phyloP scores from a whole-genome alignment of 1,139 yeast species.

The Suhomyces yuchorum region DNA sequence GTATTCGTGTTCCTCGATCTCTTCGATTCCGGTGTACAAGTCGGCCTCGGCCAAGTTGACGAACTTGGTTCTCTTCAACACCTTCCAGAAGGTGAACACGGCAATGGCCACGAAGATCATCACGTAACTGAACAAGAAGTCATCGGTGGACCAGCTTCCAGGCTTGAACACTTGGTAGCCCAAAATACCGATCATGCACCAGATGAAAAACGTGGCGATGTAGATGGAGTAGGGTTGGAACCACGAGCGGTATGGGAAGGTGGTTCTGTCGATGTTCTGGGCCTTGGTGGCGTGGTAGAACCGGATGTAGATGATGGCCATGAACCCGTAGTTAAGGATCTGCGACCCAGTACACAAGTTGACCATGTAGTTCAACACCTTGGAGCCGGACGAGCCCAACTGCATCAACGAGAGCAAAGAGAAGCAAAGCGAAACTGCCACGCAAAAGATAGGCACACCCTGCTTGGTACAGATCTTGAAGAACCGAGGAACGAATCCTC shows the following conservation, averaged over 20 bases:
- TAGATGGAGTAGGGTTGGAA: slow-evolving; percentile 37
- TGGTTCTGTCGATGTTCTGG: slow-evolving; percentile 33
- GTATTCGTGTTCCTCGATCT: slow-evolving; percentile 47
- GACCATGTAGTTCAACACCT: slow-evolving; percentile 74
- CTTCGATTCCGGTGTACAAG: slow-evolving; percentile 40
- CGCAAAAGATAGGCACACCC: slow-evolving; percentile 59
- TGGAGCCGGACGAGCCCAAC: slow-evolving; percentile 58
- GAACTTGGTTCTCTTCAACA: slow-evolving; percentile 34
- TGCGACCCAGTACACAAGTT: slow-evolving; percentile 80
- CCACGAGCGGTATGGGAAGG: slow-evolving; percentile 35
- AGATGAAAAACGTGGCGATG: slow-evolving; percentile 32
- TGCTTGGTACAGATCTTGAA: slow-evolving; percentile 44
- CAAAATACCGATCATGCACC: slow-evolving; percentile 40
- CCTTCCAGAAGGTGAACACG: slow-evolving; percentile 38
- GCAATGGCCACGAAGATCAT: slow-evolving; percentile 39
- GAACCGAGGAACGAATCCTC: slow-evolving; percentile 44
- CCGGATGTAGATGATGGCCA: slow-evolving; percentile 58
- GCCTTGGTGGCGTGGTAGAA: slow-evolving; percentile 64
- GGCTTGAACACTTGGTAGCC: slow-evolving; percentile 47
- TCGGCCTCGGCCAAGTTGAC: slow-evolving; percentile 37
- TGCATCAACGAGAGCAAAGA: slow-evolving; percentile 53
- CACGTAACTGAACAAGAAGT: slow-evolving; percentile 46
- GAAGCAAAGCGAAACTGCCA: slow-evolving; percentile 32
- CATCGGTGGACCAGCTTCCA: slow-evolving; percentile 33
- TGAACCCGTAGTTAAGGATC: slow-evolving; percentile 66